Conservation (phyloP, 257 asterid genomes). For the Gentiana straminea region DNA sequence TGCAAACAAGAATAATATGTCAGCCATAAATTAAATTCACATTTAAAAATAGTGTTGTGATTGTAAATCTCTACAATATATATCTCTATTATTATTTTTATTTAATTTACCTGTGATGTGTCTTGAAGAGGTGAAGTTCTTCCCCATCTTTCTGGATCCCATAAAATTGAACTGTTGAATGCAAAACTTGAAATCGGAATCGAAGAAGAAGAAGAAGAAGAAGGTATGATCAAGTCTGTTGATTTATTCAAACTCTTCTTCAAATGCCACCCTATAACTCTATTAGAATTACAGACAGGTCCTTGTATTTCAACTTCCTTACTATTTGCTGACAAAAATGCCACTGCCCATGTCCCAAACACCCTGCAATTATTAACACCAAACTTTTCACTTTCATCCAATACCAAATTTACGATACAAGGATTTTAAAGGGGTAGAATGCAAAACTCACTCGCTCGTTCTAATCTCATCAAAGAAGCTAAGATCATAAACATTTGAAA, state of each 20-base stretch:
- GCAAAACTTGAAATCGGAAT: slow-evolving; percentile 78
- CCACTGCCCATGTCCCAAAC: slow-evolving; percentile 86
- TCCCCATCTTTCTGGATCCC: slow-evolving; percentile 99
- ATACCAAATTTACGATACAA: no score
- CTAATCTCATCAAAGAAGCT: slow-evolving; percentile 68
- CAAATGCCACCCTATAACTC: slow-evolving; percentile 89
- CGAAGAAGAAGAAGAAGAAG: slow-evolving; percentile 9
- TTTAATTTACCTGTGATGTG: slow-evolving; percentile 47
- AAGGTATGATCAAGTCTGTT: slow-evolving; percentile 19
- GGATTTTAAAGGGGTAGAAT: no score
- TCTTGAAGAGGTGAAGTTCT: slow-evolving; percentile 69
- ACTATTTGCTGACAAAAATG: slow-evolving; percentile 47
- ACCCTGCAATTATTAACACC: slow-evolving; percentile 32
- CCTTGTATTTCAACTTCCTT: slow-evolving; percentile 57
- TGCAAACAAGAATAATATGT: neutral
- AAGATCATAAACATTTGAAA: slow-evolving; percentile 68
- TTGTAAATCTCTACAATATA: no score
- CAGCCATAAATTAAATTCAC: neutral
- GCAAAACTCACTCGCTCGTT: slow-evolving; percentile 53
- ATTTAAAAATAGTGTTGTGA: neutral
- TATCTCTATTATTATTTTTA: neutral
- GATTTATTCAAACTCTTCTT: slow-evolving; percentile 46
- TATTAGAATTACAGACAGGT: slow-evolving; percentile 63
- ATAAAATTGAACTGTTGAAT: slow-evolving; percentile 79
- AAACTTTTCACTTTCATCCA: neutral